These are phyloP conservation scores for Picea sitchensis DNA, from an alignment of 75 land plant species.

Conservation along the genomic window DNA sequence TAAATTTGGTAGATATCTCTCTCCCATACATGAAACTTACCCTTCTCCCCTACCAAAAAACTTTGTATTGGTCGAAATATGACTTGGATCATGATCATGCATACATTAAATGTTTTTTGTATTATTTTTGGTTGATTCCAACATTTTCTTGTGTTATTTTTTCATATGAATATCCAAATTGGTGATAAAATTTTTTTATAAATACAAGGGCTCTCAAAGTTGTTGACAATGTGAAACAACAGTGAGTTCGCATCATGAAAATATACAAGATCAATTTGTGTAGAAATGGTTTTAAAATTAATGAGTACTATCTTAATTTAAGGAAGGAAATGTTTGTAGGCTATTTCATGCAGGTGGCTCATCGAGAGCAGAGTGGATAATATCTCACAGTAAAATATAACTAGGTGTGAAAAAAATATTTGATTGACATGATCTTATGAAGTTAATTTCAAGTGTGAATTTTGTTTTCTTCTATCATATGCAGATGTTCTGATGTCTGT, in stretches of 20 bases:
- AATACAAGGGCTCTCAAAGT: constrained; percentile 47
- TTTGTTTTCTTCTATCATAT: neutral
- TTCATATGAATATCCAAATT: constrained; percentile 44
- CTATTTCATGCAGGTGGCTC: constrained; percentile 59
- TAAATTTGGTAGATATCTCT: too few species aligned
- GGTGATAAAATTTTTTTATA: constrained; percentile 52
- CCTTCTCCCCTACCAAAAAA: too few species aligned
- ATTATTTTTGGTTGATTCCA: neutral
- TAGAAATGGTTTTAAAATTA: constrained; percentile 47
- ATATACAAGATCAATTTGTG: constrained; percentile 44
- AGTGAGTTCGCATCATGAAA: constrained; percentile 51
- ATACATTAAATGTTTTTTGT: neutral
- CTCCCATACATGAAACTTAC: too few species aligned
- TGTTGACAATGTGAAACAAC: constrained; percentile 46
- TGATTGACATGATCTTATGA: neutral
- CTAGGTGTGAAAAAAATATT: constrained; percentile 21
- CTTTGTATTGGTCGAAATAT: too few species aligned
- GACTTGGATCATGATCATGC: too few species aligned
- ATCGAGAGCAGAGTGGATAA: constrained; percentile 45
- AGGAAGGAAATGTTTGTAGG: constrained; percentile 57
- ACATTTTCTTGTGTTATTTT: neutral
- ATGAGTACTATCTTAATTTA: constrained; percentile 39
- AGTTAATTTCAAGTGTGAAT: neutral
- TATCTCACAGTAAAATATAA: constrained; percentile 55
- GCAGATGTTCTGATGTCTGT: neutral